These are phyloP conservation scores for Trapa bicornis DNA, from an alignment of 345 rosid species.

Conservation along the genomic window DNA sequence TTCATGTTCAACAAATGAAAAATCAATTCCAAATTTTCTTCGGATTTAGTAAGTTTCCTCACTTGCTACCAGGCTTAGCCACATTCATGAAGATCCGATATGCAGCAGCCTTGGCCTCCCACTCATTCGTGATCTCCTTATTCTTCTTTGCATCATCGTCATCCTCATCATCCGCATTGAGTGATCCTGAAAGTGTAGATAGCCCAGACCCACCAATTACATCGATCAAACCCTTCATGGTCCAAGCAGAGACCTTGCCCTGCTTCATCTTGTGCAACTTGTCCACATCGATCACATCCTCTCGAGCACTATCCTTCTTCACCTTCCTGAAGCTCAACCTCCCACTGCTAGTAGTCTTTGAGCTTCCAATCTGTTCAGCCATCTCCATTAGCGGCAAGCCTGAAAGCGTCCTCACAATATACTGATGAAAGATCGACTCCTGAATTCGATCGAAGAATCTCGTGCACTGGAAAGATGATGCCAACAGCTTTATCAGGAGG, in stretches of 20 bases:
- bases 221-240: conserved; percentile 49
- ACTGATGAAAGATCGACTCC: conserved; percentile 64
- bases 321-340: conserved; percentile 35
- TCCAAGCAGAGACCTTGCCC: conserved; percentile 61
- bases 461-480: conserved; percentile 44
- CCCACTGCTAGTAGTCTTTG: conserved; percentile 13
- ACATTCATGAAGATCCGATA: conserved; percentile 48
- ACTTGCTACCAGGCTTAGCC: conserved; percentile 44
- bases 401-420: conserved; percentile 44
- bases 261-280: conserved; percentile 50
- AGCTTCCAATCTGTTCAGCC: conserved; percentile 23
- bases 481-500: conserved; percentile 35
- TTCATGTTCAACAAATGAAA: neutral
- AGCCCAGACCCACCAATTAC: conserved; percentile 33
- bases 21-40: neutral
- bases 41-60: conserved; percentile 12
- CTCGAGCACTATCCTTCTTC: conserved; percentile 21
- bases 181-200: conserved; percentile 18
- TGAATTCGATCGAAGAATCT: conserved; percentile 66
- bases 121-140: conserved; percentile 46
- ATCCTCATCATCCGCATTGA: conserved; percentile 26
- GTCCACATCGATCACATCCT: conserved; percentile 51
- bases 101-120: conserved; percentile 65
- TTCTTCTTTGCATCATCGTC: conserved; percentile 35
- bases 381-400: conserved; percentile 54